A percentile compares a stretch with the other conserved stretches of the same genome.
Conservation (phyloP, 1,284 basidiomycete species). For the Apiotrichum veenhuisii region DNA sequence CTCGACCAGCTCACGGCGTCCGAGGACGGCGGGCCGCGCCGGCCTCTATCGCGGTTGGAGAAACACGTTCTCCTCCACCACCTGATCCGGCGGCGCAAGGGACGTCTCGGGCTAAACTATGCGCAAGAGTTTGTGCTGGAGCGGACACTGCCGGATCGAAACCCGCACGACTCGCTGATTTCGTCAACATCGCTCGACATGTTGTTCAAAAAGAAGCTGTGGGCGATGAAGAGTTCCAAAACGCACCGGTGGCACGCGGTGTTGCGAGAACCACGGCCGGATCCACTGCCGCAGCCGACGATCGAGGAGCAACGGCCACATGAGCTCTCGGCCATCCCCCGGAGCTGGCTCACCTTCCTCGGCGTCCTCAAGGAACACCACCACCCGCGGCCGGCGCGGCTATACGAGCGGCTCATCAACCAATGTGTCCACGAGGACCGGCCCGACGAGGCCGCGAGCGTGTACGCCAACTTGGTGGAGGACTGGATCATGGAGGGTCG, state of each 20-base stretch:
- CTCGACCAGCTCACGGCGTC: not conserved
- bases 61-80: conserved; percentile 28
- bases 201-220: not conserved
- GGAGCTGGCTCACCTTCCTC: conserved; percentile 20
- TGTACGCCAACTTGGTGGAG: conserved; percentile 47
- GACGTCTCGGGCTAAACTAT: not conserved
- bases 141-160: not conserved
- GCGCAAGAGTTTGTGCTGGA: conserved; percentile 2
- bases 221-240: not conserved
- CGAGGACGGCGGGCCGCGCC: not conserved
- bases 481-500: conserved; percentile 50
- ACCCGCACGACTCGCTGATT: conserved; percentile 1
- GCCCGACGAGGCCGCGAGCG: conserved; percentile 41
- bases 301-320: conserved; percentile 20
- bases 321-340: not conserved
- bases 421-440: conserved; percentile 28
- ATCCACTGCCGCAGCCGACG: conserved; percentile 11
- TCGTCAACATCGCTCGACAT: conserved; percentile 1
- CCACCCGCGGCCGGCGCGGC: conserved; percentile 25
- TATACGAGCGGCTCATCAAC: conserved; percentile 34
- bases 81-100: conserved; percentile 21
- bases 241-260: not conserved
- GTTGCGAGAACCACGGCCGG: not conserved
- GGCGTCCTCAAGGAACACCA: conserved; percentile 30
- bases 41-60: conserved; percentile 24